phyloP scores from a whole-genome alignment of 495 filamentous ascomycete species.

The Bathelium albidoporum region DNA sequence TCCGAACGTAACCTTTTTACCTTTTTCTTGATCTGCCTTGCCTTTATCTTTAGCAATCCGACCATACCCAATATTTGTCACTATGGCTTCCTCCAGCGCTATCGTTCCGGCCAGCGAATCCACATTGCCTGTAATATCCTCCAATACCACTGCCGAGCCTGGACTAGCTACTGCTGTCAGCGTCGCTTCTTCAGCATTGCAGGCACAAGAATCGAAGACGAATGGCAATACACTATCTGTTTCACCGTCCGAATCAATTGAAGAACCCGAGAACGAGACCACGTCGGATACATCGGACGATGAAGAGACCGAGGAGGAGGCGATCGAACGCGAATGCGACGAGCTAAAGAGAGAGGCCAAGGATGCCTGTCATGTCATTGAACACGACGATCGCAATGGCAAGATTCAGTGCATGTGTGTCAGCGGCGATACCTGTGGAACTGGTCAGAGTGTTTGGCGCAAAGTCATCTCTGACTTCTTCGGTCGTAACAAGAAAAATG shows the following conservation, averaged over 20 bases:
- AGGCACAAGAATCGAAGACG: not conserved
- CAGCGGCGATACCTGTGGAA: not conserved
- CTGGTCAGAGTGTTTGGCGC: constrained; percentile 26
- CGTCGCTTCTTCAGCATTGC: not conserved
- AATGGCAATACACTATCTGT: not conserved
- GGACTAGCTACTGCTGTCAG: not conserved
- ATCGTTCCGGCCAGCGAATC: not conserved
- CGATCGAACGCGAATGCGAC: not conserved
- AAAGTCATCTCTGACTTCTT: constrained; percentile 80
- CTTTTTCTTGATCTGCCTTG: not conserved
- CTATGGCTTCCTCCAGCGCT: not conserved
- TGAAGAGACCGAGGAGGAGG: not conserved
- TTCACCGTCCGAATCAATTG: not conserved
- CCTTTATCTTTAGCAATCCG: not conserved
- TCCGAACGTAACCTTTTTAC: not conserved
- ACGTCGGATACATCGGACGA: not conserved
- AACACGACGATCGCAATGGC: not conserved
- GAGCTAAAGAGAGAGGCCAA: not conserved
- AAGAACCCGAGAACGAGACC: not conserved
- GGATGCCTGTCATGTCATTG: not conserved
- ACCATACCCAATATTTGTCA: not conserved
- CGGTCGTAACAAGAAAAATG: constrained; percentile 75
- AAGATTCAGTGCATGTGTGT: not conserved
- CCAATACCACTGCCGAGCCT: not conserved
- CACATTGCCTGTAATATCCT: not conserved